Percentiles rank a stretch among this genome's conserved stretches.
Evolutionary conservation across 2,329 filamentous ascomycete species (phyloP).

Genomic region (Hypoxylon sp.): DNA sequence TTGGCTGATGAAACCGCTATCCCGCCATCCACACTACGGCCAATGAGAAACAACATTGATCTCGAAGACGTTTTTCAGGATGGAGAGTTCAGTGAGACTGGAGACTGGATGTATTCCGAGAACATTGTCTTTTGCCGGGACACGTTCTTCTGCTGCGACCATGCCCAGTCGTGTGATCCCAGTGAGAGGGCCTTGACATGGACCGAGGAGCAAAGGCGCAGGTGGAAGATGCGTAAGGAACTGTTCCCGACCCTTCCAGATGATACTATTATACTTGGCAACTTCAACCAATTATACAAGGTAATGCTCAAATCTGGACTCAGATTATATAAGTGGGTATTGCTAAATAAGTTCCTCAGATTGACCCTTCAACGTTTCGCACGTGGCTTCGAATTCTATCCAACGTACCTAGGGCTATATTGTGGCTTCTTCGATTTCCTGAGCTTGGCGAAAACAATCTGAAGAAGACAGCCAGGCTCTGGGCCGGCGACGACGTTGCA

Average conservation of each 20-base stretch:
- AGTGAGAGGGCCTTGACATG: constrained; percentile 77
- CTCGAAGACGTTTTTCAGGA: constrained; percentile 76
- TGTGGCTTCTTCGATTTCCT: constrained; percentile 97
- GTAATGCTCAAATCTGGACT: constrained; percentile 59
- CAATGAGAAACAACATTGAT: constrained; percentile 79
- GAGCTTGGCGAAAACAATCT: constrained; percentile 92
- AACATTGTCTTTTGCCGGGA: constrained; percentile 95
- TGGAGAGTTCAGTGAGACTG: constrained; percentile 75
- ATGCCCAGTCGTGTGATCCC: constrained; percentile 87
- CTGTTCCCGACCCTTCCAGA: constrained; percentile 87
- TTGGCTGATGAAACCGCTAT: constrained; percentile 91
- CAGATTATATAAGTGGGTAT: background rate
- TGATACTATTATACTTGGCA: constrained; percentile 90
- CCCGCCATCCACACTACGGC: constrained; percentile 82
- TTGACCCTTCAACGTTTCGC: constrained; percentile 95
- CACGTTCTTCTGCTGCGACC: constrained; percentile 98
- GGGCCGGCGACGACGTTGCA: constrained; percentile 89
- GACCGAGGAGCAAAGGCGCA: constrained; percentile 82
- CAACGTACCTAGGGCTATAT: constrained; percentile 84
- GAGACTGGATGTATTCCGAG: constrained; percentile 94
- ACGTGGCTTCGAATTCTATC: constrained; percentile 94
- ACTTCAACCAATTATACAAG: constrained; percentile 99
- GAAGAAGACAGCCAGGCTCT: constrained; percentile 80
- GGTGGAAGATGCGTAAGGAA: constrained; percentile 94
- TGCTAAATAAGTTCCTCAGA: constrained; percentile 64